Evolutionary conservation across 2,329 filamentous ascomycete genomes (phyloP), one percentile per base, ranked within the genome.

Genomic region (Chrysoporthe austroafricana): DNA sequence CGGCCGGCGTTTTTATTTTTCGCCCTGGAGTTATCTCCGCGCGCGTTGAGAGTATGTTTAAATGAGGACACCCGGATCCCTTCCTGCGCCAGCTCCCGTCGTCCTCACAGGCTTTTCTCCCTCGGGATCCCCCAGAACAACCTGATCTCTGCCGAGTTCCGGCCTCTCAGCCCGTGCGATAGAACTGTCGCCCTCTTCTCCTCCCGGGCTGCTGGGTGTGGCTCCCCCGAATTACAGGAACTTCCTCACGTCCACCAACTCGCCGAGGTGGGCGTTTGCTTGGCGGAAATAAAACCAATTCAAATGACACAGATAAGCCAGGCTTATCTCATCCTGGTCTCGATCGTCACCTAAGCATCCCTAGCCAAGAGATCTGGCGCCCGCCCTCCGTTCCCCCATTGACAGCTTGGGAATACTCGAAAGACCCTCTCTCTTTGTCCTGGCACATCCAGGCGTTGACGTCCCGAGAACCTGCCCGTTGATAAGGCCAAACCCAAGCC

Each of bases 241-340:
- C 36, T 21, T 11, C 26, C 43, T 57, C 54, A 21, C 54, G 39
- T 39, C 16, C 54, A 57, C 52, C 57, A 62, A 62, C 57, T 58
- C 63, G 66, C 58, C 48, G 26, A 58, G 59, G 46, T 44, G 56
- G 64, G 56, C 39, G 50, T 57, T 62, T 62, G 58, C 59, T 60
- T 64, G 62, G 65, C 68, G 62, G 60, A 67, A 67, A 63, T 66
- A 64, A 63, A 36, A 65, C 57, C 68, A 70, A 71, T 68, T 66
- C 79, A 80, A 83, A 86, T 87, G 85, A 86, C 84, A 80, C 80
- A 79, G 81, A 85, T 84, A 85, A 85, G 81, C 79, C 79, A 81
- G 77, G 80, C 84, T 84, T 85, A 86, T 86, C 84, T 87, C 74
- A 80, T 85, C 76, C 79, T 85, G 73, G 80, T 78, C 76, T 82